Evolutionary conservation across 345 rosid genomes (phyloP).

Genomic region (Excoecaria cochinchinensis): DNA sequence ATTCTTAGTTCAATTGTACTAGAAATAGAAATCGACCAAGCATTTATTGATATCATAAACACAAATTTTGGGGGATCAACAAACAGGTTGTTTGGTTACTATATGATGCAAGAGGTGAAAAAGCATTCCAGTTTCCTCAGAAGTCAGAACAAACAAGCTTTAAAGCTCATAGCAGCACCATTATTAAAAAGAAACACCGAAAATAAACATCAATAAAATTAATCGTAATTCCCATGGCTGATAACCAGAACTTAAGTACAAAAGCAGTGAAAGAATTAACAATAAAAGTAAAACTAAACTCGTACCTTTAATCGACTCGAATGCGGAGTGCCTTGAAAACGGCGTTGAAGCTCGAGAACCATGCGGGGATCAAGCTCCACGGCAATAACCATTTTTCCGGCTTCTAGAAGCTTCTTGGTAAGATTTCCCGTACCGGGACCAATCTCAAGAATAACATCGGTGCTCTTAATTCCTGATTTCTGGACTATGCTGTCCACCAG

Average conservation of each 20-base stretch:
- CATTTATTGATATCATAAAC: no score
- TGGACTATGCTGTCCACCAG: conserved; percentile 80
- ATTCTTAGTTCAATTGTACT: neutral
- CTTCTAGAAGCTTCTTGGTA: conserved; percentile 90
- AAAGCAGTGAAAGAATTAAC: neutral
- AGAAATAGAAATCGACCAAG: no score
- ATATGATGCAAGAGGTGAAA: no score
- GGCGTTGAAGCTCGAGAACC: conserved; percentile 92
- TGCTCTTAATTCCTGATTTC: conserved; percentile 77
- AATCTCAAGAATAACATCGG: conserved; percentile 83
- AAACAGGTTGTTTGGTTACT: no score
- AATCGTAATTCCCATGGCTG: neutral
- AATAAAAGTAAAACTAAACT: neutral
- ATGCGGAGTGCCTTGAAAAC: conserved; percentile 77
- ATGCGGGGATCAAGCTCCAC: conserved; percentile 83
- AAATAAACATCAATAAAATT: neutral
- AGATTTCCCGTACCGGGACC: conserved; percentile 93
- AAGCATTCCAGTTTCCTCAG: no score
- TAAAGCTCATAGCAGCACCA: no score
- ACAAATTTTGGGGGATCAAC: no score
- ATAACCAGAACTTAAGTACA: no score
- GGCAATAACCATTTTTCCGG: conserved; percentile 80
- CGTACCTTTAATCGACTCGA: conserved; percentile 59
- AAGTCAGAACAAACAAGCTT: no score
- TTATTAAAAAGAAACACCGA: no score